Evolutionary conservation across 345 rosid genomes (phyloP), one percentile per base, ranked within the genome.

Genomic region (Brassica cretica): DNA sequence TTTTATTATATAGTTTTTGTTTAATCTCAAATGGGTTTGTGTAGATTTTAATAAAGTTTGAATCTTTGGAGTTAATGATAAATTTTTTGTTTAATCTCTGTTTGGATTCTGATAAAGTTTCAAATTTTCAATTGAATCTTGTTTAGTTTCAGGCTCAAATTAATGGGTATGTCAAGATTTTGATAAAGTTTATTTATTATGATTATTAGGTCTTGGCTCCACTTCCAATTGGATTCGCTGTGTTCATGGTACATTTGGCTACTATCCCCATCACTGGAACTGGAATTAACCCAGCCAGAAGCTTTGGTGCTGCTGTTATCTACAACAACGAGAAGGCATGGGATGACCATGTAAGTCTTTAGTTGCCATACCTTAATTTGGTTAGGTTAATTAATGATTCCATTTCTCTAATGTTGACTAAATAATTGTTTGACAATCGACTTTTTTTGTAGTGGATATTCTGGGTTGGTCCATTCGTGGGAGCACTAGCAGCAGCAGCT

Each of bases 181-280:
- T 76, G 3, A 11, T 46, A 5, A 76, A 60, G 24, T 59, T 29
- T 18, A 1, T 1, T 21, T 9, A 0, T 19, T 11, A 1, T 2
- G 25, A 24, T 24, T 24, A n/a, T 2, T 56, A 82, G 84, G 84
- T 82, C 0, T 77, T 90, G 89, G 94, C 94, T 72, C 94, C 94
- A 53, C 86, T 90, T 6, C 94, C 94, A 10, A 90, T 90, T 80
- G 94, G 94, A 68, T 90, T 88, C 44, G 92, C 92, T 3, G 94
- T 90, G 66, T 90, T 90, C 84, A 83, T 90, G 87, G 94, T 90
- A 10, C 94, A 90, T 73, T 79, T 90, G 87, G 94, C 94, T 21
- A 90, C 94, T 6, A 90, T 90, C 70, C 94, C 94, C 74, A 86
- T 90, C 51, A 90, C 94, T 9, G 94, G 94, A 32, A 90, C 94